phyloP scores from a whole-genome alignment of 345 rosid genomes.

The Turritis glabra region DNA sequence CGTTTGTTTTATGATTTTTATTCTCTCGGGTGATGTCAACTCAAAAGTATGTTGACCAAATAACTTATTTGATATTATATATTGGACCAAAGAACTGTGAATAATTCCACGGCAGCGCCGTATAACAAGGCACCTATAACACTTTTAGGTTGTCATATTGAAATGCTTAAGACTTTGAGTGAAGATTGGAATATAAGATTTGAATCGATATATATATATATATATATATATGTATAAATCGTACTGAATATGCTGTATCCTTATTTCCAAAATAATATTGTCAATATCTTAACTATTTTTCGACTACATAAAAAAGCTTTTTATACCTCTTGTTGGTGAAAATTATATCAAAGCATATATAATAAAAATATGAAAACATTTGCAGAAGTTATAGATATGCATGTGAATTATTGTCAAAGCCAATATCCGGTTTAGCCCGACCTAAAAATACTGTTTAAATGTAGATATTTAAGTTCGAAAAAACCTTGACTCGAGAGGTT shows the following conservation, averaged over 20 bases:
- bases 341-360: neutral
- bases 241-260: neutral
- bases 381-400: neutral
- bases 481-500: neutral
- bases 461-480: neutral
- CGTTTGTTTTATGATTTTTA: slow-evolving; percentile 9
- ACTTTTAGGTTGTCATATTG: slow-evolving; percentile 20
- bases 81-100: slow-evolving; percentile 14
- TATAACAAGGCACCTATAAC: slow-evolving; percentile 23
- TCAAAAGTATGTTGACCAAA: slow-evolving; percentile 25
- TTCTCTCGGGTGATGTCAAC: slow-evolving; percentile 26
- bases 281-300: neutral
- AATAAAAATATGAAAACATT: neutral
- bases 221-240: neutral
- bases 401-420: neutral
- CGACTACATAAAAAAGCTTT: neutral
- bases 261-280: neutral
- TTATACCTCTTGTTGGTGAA: neutral
- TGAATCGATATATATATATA: neutral
- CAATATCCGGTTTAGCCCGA: neutral
- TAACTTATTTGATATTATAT: neutral
- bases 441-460: neutral
- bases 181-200: neutral
- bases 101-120: slow-evolving; percentile 17
- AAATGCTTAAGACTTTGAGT: slow-evolving; percentile 20